A percentile compares a stretch with the other conserved stretches of the same genome.
Evolutionary conservation across 2,329 filamentous ascomycete genomes (phyloP).

Genomic region (Byssoonygena ceratinophila): DNA sequence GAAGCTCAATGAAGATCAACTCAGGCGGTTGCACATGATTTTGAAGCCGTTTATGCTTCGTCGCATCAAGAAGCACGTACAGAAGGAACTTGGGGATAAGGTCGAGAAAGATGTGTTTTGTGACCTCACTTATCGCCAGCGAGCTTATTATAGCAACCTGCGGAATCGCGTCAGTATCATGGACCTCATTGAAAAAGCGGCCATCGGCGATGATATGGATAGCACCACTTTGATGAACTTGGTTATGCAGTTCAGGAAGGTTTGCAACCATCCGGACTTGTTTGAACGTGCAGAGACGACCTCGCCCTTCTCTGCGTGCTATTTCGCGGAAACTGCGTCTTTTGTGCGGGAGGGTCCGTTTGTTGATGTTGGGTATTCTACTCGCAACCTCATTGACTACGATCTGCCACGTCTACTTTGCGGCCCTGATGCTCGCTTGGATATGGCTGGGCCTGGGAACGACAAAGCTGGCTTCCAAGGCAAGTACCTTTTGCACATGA

Average conservation of each 20-base stretch:
- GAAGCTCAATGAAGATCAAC: slow-evolving; percentile 97
- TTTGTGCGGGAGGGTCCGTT: slow-evolving; percentile 81
- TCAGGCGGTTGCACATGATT: slow-evolving; percentile 96
- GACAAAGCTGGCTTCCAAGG: slow-evolving; percentile 64
- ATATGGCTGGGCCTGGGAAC: slow-evolving; percentile 64
- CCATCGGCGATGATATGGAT: slow-evolving; percentile 85
- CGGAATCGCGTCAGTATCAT: slow-evolving; percentile 97
- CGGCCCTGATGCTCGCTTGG: slow-evolving; percentile 64
- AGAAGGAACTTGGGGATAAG: slow-evolving; percentile 98
- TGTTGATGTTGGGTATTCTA: slow-evolving; percentile 75
- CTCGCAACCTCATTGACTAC: slow-evolving; percentile 76
- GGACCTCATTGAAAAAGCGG: slow-evolving; percentile 95
- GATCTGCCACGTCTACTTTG: slow-evolving; percentile 71
- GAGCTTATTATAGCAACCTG: slow-evolving; percentile 82
- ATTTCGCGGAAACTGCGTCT: slow-evolving; percentile 89
- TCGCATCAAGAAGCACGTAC: slow-evolving; percentile 98
- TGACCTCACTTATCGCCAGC: slow-evolving; percentile 89
- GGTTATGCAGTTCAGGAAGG: slow-evolving; percentile 99
- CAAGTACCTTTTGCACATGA: slow-evolving; percentile 64
- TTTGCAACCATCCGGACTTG: slow-evolving; percentile 95
- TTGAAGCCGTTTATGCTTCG: slow-evolving; percentile 98
- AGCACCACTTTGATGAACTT: slow-evolving; percentile 96
- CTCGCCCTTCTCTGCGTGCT: slow-evolving; percentile 71
- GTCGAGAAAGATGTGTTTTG: slow-evolving; percentile 95
- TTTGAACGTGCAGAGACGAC: slow-evolving; percentile 90